A percentile compares a stretch with the other conserved stretches of the same genome.
phyloP scores from a whole-genome alignment of 306 rosid genomes.

The Gastrolobium bilobum region DNA sequence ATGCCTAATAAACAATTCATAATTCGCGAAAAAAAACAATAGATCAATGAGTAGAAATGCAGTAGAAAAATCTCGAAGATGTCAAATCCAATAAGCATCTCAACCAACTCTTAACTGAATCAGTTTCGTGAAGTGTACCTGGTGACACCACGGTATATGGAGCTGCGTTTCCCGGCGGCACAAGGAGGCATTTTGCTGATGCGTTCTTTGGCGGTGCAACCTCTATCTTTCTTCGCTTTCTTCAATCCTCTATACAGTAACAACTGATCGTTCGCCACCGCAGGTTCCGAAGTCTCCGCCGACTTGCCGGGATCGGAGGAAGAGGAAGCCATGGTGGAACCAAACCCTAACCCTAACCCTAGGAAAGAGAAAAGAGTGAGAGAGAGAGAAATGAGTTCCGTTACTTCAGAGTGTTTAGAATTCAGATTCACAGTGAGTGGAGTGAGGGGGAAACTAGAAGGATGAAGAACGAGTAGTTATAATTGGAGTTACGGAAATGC shows the following conservation, averaged over 20 bases:
- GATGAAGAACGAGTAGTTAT: slow-evolving; percentile 25
- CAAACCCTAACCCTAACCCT: slow-evolving; percentile 53
- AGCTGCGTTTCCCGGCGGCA: slow-evolving; percentile 97
- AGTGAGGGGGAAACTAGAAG: slow-evolving; percentile 49
- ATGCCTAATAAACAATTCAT: slow-evolving; percentile 71
- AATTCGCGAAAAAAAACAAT: slow-evolving; percentile 39
- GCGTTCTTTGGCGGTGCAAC: slow-evolving; percentile 96
- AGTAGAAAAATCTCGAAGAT: neutral
- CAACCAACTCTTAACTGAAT: neutral
- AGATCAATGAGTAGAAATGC: neutral
- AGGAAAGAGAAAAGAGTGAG: slow-evolving; percentile 29
- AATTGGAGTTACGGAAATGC: slow-evolving; percentile 47
- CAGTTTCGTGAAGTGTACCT: slow-evolving; percentile 57
- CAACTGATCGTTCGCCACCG: slow-evolving; percentile 71
- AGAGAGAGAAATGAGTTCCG: slow-evolving; percentile 30
- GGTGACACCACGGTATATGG: slow-evolving; percentile 98
- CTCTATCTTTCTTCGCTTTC: slow-evolving; percentile 94
- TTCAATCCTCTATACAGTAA: slow-evolving; percentile 84
- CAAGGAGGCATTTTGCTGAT: slow-evolving; percentile 99
- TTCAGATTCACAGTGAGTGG: slow-evolving; percentile 40
- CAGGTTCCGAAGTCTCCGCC: slow-evolving; percentile 50
- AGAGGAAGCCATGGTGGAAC: slow-evolving; percentile 82
- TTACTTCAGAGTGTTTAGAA: slow-evolving; percentile 13
- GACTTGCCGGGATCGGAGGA: slow-evolving; percentile 86
- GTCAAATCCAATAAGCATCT: neutral